Evolutionary conservation across 306 rosid genomes (phyloP).

Genomic region (Senna siamea): DNA sequence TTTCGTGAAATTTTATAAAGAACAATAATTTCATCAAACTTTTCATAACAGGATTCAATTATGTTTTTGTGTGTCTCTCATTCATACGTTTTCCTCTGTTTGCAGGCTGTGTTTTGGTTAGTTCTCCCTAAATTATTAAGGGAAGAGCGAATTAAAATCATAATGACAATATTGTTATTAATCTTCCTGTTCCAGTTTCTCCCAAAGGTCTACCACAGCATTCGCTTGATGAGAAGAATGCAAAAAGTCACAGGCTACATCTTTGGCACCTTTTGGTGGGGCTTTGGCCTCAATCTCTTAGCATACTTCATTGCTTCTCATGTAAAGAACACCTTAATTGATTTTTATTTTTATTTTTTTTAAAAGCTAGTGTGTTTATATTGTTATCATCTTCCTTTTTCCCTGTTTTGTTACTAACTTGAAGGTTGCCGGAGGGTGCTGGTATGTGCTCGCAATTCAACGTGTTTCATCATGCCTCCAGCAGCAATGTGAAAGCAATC

Average conservation of each 20-base stretch:
- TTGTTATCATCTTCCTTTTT: background rate
- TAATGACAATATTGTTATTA: slow-evolving; percentile 82
- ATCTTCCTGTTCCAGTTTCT: slow-evolving; percentile 93
- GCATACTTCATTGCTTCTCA: slow-evolving; percentile 99
- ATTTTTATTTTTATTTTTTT: too few species aligned
- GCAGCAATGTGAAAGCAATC: slow-evolving; percentile 68
- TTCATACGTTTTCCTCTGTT: slow-evolving; percentile 8
- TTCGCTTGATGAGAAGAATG: slow-evolving; percentile 89
- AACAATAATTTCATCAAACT: too few species aligned
- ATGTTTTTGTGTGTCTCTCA: too few species aligned
- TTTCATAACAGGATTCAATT: too few species aligned
- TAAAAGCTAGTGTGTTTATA: background rate
- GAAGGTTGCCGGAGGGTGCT: slow-evolving; percentile 98
- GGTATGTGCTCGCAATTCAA: slow-evolving; percentile 97
- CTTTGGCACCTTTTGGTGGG: slow-evolving; percentile 99
- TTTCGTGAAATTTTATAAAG: too few species aligned
- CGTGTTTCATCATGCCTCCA: slow-evolving; percentile 84
- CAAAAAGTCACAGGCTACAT: slow-evolving; percentile 95
- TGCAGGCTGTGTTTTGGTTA: slow-evolving; percentile 96
- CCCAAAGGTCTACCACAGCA: slow-evolving; percentile 93
- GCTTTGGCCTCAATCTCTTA: slow-evolving; percentile 91
- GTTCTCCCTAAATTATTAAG: slow-evolving; percentile 79
- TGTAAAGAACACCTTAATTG: slow-evolving; percentile 44
- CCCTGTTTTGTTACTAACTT: background rate
- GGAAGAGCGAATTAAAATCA: slow-evolving; percentile 77